Evolutionary conservation across 257 asterid genomes (phyloP).

Genomic region (Striga asiatica): DNA sequence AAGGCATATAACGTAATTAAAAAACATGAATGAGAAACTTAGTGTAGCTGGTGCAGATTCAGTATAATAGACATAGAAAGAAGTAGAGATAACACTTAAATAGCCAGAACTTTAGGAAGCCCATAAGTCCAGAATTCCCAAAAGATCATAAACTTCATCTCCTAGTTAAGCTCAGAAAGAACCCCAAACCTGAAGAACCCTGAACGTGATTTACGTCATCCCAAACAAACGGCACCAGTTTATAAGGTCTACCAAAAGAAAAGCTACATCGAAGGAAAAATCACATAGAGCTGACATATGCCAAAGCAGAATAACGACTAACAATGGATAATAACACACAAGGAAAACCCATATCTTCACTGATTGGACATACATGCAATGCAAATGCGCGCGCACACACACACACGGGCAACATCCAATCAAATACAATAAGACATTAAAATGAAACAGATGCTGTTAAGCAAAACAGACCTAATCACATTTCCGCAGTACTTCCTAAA

Average conservation of each 20-base stretch:
- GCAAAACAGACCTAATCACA: background rate
- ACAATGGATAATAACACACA: background rate
- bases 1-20: background rate
- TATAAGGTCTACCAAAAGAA: background rate
- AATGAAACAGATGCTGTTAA: background rate
- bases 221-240: background rate
- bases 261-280: background rate
- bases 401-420: background rate
- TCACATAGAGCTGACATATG: background rate
- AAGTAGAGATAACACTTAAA: background rate
- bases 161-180: background rate
- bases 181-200: conserved; percentile 1
- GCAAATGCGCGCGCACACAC: conserved; percentile 17
- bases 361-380: background rate
- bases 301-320: background rate
- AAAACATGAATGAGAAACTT: background rate
- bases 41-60: background rate
- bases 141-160: background rate
- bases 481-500: background rate
- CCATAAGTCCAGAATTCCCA: background rate
- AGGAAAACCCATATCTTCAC: background rate
- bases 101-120: background rate
- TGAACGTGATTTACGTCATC: background rate
- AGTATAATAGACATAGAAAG: background rate
- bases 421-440: background rate